Conservation (phyloP, 2,329 filamentous ascomycete species). For the Dactylellina drechsleri region DNA sequence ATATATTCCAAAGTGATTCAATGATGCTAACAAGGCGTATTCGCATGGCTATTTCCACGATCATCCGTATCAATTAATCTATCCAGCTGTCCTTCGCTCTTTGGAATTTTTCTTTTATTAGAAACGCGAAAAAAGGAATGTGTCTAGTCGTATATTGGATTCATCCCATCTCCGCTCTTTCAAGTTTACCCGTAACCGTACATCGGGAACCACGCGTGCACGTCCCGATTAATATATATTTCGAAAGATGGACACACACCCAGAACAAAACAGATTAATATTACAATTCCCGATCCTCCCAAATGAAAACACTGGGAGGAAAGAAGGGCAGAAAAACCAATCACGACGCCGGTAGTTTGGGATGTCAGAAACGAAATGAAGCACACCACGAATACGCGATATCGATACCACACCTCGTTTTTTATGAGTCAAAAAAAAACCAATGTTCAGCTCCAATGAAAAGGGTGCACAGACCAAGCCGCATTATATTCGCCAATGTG, state of each 20-base stretch:
- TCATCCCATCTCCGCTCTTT: constrained; percentile 21
- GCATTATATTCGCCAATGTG: too few relatives aligned
- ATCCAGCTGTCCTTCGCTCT: background rate
- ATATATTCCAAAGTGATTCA: too few relatives aligned
- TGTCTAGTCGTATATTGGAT: background rate
- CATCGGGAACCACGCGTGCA: constrained; percentile 32
- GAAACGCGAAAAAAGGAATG: background rate
- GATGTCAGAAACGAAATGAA: constrained; percentile 3
- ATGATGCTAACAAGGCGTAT: too few relatives aligned
- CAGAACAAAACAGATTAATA: background rate
- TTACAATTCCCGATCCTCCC: constrained; percentile 29
- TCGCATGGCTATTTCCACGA: too few relatives aligned
- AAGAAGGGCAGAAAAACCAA: background rate
- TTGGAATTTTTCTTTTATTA: background rate
- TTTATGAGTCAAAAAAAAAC: too few relatives aligned
- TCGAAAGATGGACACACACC: background rate
- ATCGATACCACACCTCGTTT: too few relatives aligned
- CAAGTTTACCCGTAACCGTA: constrained; percentile 51
- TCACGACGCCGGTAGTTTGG: constrained; percentile 31
- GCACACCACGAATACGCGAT: too few relatives aligned
- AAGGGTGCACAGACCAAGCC: too few relatives aligned
- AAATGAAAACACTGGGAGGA: constrained; percentile 14
- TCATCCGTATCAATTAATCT: too few relatives aligned
- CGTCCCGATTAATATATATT: constrained; percentile 29
- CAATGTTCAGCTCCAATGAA: too few relatives aligned